Evolutionary conservation across 2,329 filamentous ascomycete species (phyloP).

Genomic region (Monosporascus cannonballus): DNA sequence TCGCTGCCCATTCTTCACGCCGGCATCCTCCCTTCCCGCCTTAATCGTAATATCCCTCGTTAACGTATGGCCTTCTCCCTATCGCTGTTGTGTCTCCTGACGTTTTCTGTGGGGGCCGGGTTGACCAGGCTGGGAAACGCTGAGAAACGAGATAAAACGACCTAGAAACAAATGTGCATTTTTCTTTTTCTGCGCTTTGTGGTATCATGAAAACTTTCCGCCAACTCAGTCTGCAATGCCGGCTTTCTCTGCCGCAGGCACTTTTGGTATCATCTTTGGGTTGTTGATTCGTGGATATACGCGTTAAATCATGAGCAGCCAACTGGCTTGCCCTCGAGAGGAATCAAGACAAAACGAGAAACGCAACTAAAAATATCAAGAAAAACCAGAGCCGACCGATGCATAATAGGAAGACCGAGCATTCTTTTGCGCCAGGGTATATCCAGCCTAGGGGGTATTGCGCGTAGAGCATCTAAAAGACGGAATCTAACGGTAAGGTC

Average conservation of each 20-base stretch:
- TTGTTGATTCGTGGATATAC: constrained; percentile 1
- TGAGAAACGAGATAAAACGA: not conserved
- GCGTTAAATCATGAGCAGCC: not conserved
- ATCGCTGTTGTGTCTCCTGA: not conserved
- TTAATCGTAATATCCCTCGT: not conserved
- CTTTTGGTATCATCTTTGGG: not conserved
- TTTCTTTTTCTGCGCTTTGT: not conserved
- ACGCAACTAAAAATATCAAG: constrained; percentile 27
- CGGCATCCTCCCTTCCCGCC: not conserved
- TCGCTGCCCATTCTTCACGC: not conserved
- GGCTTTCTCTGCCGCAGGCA: not conserved
- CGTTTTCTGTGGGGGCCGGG: not conserved
- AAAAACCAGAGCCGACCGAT: constrained; percentile 40
- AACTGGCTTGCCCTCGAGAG: not conserved
- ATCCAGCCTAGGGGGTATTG: constrained; percentile 56
- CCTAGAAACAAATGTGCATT: not conserved
- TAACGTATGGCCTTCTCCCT: not conserved
- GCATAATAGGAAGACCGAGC: constrained; percentile 38
- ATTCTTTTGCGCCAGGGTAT: constrained; percentile 58
- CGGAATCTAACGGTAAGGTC: constrained; percentile 77
- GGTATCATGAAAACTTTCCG: not conserved
- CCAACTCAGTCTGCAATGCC: not conserved
- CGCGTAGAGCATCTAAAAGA: constrained; percentile 42
- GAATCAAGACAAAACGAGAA: constrained; percentile 11
- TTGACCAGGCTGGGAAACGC: not conserved